Percentiles rank a stretch among this genome's conserved stretches.
These are phyloP conservation scores for Hericium rajendrae DNA, from an alignment of 768 basidiomycete genomes.

Conservation along the genomic window DNA sequence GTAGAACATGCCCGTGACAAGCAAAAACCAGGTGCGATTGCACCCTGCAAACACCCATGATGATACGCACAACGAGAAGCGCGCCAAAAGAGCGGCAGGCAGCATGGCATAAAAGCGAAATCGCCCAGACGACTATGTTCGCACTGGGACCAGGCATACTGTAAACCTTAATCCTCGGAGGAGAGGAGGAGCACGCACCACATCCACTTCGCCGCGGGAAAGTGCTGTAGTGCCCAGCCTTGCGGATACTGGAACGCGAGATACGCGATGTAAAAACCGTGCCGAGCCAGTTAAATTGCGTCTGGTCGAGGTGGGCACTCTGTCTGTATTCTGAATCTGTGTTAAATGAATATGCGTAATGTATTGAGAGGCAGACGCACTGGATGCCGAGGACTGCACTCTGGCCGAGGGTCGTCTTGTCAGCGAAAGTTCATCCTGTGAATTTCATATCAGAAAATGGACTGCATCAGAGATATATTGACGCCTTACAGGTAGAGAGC, in stretches of 20 bases:
- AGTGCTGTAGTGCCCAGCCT: conserved; percentile 64
- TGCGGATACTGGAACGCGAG: conserved; percentile 61
- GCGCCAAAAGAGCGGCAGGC: conserved; percentile 64
- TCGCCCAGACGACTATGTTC: conserved; percentile 69
- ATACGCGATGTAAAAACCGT: conserved; percentile 74
- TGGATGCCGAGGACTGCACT: conserved; percentile 63
- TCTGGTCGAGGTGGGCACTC: conserved; percentile 47
- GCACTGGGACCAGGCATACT: conserved; percentile 25
- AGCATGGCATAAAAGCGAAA: conserved; percentile 50
- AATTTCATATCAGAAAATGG: too few species aligned
- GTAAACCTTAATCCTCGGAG: not conserved
- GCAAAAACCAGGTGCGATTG: conserved; percentile 77
- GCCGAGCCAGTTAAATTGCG: conserved; percentile 71
- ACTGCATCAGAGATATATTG: too few species aligned
- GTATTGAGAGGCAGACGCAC: conserved; percentile 23
- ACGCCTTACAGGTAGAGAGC: conserved; percentile 12
- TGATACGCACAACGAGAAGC: conserved; percentile 61
- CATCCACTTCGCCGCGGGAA: conserved; percentile 81
- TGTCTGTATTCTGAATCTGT: conserved; percentile 23
- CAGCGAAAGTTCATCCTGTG: conserved; percentile 67
- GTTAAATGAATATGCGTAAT: not conserved
- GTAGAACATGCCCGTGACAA: conserved; percentile 53
- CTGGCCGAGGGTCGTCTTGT: conserved; percentile 65
- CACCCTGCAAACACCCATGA: conserved; percentile 71
- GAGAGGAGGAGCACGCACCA: conserved; percentile 31